Percentiles rank a stretch among this genome's conserved stretches.
Evolutionary conservation across 257 asterid genomes (phyloP).

Genomic region (Penstemon newberryi): DNA sequence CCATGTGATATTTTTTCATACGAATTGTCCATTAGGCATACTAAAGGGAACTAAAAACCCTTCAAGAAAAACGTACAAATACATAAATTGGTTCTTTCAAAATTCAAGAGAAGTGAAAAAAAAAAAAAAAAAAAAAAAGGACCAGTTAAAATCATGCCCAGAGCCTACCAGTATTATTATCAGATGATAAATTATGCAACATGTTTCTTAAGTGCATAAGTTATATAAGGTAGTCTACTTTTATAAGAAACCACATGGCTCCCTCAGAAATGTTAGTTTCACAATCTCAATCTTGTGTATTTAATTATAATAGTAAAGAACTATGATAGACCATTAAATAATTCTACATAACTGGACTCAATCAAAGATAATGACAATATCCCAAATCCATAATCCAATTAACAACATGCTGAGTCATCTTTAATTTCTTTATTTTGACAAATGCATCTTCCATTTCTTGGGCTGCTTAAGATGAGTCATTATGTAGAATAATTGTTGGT

Average conservation of each 20-base stretch:
- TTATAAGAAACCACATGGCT: background rate
- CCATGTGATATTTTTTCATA: background rate
- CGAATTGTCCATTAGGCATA: background rate
- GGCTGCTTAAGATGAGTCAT: slow-evolving; percentile 15
- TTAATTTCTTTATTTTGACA: background rate
- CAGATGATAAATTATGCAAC: background rate
- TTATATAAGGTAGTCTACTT: background rate
- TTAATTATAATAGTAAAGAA: too few relatives aligned
- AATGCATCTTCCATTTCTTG: background rate
- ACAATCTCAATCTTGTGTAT: too few relatives aligned
- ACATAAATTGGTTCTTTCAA: too few relatives aligned
- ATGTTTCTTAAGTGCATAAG: slow-evolving; percentile 15
- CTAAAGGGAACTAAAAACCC: background rate
- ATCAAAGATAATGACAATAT: too few relatives aligned
- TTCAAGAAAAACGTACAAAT: too few relatives aligned
- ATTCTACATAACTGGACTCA: too few relatives aligned
- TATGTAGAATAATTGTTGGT: slow-evolving; percentile 19
- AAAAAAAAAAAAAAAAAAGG: background rate
- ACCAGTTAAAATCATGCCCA: slow-evolving; percentile 10
- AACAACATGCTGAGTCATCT: too few relatives aligned
- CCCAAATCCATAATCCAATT: too few relatives aligned
- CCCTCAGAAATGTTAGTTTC: background rate
- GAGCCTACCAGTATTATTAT: slow-evolving; percentile 20
- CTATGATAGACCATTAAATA: too few relatives aligned
- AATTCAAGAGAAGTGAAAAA: background rate